phyloP scores from a whole-genome alignment of 176 grass and related monocot species.

The Melocanna baccifera region DNA sequence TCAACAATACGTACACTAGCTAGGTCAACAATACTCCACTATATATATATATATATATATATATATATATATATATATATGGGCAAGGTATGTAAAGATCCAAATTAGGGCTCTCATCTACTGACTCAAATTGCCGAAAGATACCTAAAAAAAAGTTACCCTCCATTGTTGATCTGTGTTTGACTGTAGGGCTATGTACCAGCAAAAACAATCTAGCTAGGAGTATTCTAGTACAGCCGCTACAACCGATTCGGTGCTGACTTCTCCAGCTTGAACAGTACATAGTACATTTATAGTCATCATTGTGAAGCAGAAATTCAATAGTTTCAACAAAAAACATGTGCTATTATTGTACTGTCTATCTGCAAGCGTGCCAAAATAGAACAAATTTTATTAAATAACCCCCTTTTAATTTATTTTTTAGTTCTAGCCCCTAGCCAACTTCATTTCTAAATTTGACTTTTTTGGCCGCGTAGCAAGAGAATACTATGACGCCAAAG shows the following conservation, averaged over 20 bases:
- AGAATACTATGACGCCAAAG: too few species aligned
- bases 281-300: background rate
- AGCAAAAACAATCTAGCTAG: background rate
- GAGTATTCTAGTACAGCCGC: background rate
- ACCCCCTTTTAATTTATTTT: too few species aligned
- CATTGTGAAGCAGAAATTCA: background rate
- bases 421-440: too few species aligned
- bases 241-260: background rate
- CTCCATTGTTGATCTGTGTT: background rate
- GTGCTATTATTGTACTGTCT: conserved; percentile 1
- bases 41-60: too few species aligned
- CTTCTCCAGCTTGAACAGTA: background rate
- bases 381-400: background rate
- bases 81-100: too few species aligned
- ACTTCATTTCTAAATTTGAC: too few species aligned
- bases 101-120: background rate
- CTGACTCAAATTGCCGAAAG: background rate
- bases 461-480: rapidly evolving
- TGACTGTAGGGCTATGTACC: background rate
- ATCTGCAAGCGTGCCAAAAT: background rate
- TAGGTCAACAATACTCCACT: too few species aligned
- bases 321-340: background rate
- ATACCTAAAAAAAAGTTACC: background rate
- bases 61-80: too few species aligned
- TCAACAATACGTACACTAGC: too few species aligned